These are phyloP conservation scores for Halocafeteria seosinensis DNA, from an alignment of 108 stramenopile genomes.

Conservation along the genomic window DNA sequence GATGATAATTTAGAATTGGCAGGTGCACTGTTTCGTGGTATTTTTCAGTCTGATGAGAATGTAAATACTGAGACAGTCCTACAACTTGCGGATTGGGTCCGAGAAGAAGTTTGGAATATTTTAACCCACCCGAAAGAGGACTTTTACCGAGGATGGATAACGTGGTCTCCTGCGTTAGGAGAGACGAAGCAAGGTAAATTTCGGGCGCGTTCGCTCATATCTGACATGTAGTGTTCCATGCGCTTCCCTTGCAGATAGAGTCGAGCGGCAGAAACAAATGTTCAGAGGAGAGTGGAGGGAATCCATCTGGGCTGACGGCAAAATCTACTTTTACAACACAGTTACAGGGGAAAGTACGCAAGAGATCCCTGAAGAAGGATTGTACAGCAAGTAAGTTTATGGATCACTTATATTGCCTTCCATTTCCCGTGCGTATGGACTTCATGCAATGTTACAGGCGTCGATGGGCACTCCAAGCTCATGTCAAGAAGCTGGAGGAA, in stretches of 20 bases:
- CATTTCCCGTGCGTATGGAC: too few species aligned
- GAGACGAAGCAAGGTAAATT: neutral
- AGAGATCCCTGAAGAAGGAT: too few species aligned
- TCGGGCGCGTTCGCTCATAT: too few species aligned
- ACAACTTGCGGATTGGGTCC: neutral
- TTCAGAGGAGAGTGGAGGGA: constrained; percentile 5
- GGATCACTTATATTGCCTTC: too few species aligned
- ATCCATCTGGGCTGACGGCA: neutral
- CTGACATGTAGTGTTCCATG: too few species aligned
- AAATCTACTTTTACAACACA: neutral
- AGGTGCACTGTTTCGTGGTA: neutral
- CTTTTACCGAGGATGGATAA: constrained; percentile 2
- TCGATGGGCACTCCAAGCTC: too few species aligned
- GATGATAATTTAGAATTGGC: constrained; percentile 3
- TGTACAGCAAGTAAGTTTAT: too few species aligned
- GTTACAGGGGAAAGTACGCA: neutral
- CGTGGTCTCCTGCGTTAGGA: neutral
- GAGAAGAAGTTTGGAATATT: neutral
- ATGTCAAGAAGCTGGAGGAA: too few species aligned
- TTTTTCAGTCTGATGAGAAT: neutral
- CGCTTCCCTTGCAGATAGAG: too few species aligned
- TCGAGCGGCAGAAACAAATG: neutral
- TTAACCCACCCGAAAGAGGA: neutral
- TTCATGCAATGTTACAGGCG: too few species aligned
- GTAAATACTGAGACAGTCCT: neutral